A percentile compares a stretch with the other conserved stretches of the same genome.
Conservation (phyloP, 163 green algal genomes). For the Chlamydomonas reinhardtii region DNA sequence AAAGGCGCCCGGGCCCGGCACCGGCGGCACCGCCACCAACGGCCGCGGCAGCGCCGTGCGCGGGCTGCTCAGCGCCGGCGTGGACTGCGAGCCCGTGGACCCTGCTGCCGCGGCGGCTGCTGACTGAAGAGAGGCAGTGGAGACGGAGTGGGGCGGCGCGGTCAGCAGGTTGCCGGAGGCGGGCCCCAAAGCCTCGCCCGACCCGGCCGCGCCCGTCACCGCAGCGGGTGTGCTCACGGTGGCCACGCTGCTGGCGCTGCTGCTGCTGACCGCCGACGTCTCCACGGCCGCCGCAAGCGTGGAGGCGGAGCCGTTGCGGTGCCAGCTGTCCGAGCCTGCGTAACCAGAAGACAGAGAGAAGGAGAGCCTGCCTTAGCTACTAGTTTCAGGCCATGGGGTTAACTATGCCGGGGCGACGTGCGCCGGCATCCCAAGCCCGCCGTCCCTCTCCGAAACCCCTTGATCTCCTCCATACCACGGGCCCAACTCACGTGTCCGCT, state of each 20-base stretch:
- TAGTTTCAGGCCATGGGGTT: too few species aligned
- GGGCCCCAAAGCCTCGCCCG: too few species aligned
- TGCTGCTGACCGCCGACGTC: slow-evolving; percentile 17
- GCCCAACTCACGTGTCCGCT: not conserved
- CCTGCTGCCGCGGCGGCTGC: not conserved
- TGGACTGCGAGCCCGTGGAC: not conserved
- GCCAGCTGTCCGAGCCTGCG: slow-evolving; percentile 12
- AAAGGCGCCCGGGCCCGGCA: not conserved
- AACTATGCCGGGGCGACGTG: too few species aligned
- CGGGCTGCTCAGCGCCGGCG: slow-evolving; percentile 3
- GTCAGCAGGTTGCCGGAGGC: not conserved
- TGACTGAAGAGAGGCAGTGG: not conserved
- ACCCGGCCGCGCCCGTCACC: too few species aligned
- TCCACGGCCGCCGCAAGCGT: not conserved
- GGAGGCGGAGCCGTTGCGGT: not conserved
- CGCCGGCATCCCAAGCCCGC: not conserved
- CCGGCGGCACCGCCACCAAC: not conserved
- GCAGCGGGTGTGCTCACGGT: not conserved
- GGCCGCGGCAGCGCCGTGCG: not conserved
- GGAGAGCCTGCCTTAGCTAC: too few species aligned
- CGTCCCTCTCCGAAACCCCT: too few species aligned
- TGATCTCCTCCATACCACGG: too few species aligned
- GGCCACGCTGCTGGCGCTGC: slow-evolving; percentile 19
- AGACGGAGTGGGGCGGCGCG: not conserved
- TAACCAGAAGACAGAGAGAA: not conserved